phyloP scores from a whole-genome alignment of 2,329 filamentous ascomycete species.

The Pezicula neosporulosa region DNA sequence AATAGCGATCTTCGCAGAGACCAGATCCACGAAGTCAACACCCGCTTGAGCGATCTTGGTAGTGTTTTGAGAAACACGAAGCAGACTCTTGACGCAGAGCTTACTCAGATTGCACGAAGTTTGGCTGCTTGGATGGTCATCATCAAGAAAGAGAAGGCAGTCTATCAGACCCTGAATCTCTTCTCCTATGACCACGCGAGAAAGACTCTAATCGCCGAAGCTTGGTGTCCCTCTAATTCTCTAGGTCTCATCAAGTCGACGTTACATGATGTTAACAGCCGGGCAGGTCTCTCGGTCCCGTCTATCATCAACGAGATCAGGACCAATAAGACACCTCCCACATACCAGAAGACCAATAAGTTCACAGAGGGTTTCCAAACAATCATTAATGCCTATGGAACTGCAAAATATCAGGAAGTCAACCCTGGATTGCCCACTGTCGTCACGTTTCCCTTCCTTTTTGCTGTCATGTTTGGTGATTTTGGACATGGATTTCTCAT shows the following conservation, averaged over 20 bases:
- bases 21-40: slow-evolving; percentile 97
- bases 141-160: slow-evolving; percentile 96
- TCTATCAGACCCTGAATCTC: slow-evolving; percentile 91
- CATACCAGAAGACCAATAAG: slow-evolving; percentile 96
- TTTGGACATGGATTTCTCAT: slow-evolving; percentile 92
- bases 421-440: slow-evolving; percentile 95
- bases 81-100: slow-evolving; percentile 85
- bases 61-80: slow-evolving; percentile 95
- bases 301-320: slow-evolving; percentile 98
- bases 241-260: slow-evolving; percentile 87
- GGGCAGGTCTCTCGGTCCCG: slow-evolving; percentile 91
- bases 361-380: slow-evolving; percentile 98
- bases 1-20: slow-evolving; percentile 93
- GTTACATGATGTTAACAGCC: slow-evolving; percentile 93
- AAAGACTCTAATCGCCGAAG: slow-evolving; percentile 95
- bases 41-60: slow-evolving; percentile 81
- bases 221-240: slow-evolving; percentile 93
- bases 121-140: slow-evolving; percentile 97
- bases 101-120: slow-evolving; percentile 88
- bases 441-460: slow-evolving; percentile 98
- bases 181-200: slow-evolving; percentile 96
- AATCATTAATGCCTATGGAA: slow-evolving; percentile 98
- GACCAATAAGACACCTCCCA: slow-evolving; percentile 96
- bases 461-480: slow-evolving; percentile 99
- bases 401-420: slow-evolving; percentile 94